Evolutionary conservation across 1,284 basidiomycete species (phyloP), one percentile per base, ranked within the genome.

Genomic region (Ustanciosporium gigantosporum): DNA sequence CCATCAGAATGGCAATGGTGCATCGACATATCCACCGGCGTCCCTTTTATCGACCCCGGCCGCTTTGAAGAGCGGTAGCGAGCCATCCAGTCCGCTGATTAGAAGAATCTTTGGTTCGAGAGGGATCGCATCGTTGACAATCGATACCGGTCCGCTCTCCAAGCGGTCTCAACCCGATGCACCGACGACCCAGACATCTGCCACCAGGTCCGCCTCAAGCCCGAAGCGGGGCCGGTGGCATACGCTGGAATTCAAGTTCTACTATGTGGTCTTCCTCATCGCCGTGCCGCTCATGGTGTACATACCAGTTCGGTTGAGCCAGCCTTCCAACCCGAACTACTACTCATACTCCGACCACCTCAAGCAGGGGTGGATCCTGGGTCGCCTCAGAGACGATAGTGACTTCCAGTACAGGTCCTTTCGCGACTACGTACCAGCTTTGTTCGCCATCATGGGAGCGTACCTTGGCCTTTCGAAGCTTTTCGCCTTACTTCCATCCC

Each of bases 231-330:
- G 55, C 27, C 64, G 88, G 80, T 97, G 93, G 94, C 80, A 79
- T 36, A 89, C 90, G 0, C 78, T 81, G 15, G 94, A 97, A 78
- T 97, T 95, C 80, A 81, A 84, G 52, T 71, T 88, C 41, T 97
- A 97, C 80, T 86, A 82, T 52, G 57, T 86, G 21, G 81, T 87
- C 1, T 85, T 87, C 29, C 75, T 81, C 14, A 41, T 88, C 19
- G 85, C 84, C 13, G 79, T 96, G 9, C 87, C 89, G 0, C 71
- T 86, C 46, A 90, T 97, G 88, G 80, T 85, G 4, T 91, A 86
- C 83, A 82, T 89, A 57, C 90, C 91, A 0, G 82, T 89, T 22
- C 79, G 80, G n/a, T 76, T 95, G 46, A 94, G 91, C 72, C 82
- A 81, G 46, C 69, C 91, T 90, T 39, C 45, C 21, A 66, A 91